phyloP scores from a whole-genome alignment of 495 filamentous ascomycete genomes.

The Penicillium manginii region DNA sequence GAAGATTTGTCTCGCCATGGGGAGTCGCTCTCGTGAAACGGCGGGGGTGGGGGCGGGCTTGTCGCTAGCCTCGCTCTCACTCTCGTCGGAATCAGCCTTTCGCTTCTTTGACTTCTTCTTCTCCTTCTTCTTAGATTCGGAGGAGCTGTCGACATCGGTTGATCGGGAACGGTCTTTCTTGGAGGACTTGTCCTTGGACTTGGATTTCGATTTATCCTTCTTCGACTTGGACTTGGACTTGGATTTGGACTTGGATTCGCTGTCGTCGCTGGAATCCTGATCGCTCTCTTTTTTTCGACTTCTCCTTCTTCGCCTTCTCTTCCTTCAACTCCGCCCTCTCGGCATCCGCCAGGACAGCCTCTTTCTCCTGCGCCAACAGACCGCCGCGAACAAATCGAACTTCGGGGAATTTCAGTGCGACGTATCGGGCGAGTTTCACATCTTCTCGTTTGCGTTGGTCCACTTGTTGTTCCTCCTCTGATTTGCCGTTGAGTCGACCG shows the following conservation, averaged over 20 bases:
- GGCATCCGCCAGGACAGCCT: constrained; percentile 31
- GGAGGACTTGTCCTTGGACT: constrained; percentile 15
- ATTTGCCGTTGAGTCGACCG: constrained; percentile 87
- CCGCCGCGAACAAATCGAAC: constrained; percentile 84
- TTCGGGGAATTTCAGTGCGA: constrained; percentile 68
- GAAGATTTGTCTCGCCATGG: constrained; percentile 61
- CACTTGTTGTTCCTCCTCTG: constrained; percentile 64
- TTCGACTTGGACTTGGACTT: constrained; percentile 25
- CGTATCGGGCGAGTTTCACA: constrained; percentile 66
- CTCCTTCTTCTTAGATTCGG: constrained; percentile 41
- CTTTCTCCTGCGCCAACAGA: constrained; percentile 70
- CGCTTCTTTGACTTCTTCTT: constrained; percentile 55
- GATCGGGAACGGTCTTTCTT: constrained; percentile 27
- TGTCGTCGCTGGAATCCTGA: constrained; percentile 15
- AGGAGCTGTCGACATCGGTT: constrained; percentile 18
- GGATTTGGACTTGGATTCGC: constrained; percentile 17
- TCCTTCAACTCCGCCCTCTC: constrained; percentile 27
- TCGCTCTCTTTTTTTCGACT: constrained; percentile 16
- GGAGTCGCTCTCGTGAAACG: constrained; percentile 47
- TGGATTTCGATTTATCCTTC: constrained; percentile 23
- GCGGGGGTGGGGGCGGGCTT: constrained; percentile 21
- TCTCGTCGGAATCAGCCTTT: constrained; percentile 46
- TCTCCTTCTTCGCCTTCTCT: constrained; percentile 22
- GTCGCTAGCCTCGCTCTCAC: constrained; percentile 17
- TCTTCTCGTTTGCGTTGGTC: constrained; percentile 66